Percentiles rank a stretch among this genome's conserved stretches.
These are phyloP conservation scores for Oryza longistaminata DNA, from an alignment of 176 grass and related monocot species.

Conservation along the genomic window DNA sequence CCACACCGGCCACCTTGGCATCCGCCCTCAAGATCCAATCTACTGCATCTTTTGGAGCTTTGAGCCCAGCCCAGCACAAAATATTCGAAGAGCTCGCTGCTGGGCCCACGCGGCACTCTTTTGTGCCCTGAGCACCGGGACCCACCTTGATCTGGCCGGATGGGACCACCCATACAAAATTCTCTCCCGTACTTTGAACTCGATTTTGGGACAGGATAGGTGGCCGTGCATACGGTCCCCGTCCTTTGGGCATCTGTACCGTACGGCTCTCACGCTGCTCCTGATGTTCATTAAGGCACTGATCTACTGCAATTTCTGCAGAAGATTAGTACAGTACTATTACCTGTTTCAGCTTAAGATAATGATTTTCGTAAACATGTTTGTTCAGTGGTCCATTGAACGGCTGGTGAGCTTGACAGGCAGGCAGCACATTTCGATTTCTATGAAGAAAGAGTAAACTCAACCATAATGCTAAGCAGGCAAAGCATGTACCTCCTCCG, in stretches of 20 bases:
- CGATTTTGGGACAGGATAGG: background rate
- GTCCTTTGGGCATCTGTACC: constrained; percentile 25
- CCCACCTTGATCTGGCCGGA: background rate
- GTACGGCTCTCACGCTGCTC: constrained; percentile 24
- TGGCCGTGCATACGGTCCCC: constrained; percentile 33
- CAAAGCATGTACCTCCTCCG: background rate
- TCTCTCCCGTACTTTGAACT: background rate
- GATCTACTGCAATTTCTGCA: constrained; percentile 5
- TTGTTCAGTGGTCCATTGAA: constrained; percentile 4
- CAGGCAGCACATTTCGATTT: constrained; percentile 37
- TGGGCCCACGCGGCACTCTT: constrained; percentile 17
- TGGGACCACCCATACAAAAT: background rate
- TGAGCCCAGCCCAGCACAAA: background rate
- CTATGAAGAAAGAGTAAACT: background rate
- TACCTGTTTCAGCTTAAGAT: background rate
- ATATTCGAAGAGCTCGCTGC: background rate
- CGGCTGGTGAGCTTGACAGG: background rate
- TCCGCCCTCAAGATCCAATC: constrained; percentile 37
- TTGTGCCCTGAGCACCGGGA: background rate
- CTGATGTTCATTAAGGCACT: background rate
- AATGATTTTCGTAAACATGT: background rate
- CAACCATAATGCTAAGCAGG: no score
- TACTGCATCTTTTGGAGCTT: constrained; percentile 19
- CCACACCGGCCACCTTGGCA: constrained; percentile 28
- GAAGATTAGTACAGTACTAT: background rate